These are phyloP conservation scores for Thalassiosira livingstoniorum DNA, from an alignment of 352 stramenopile genomes.

Conservation along the genomic window DNA sequence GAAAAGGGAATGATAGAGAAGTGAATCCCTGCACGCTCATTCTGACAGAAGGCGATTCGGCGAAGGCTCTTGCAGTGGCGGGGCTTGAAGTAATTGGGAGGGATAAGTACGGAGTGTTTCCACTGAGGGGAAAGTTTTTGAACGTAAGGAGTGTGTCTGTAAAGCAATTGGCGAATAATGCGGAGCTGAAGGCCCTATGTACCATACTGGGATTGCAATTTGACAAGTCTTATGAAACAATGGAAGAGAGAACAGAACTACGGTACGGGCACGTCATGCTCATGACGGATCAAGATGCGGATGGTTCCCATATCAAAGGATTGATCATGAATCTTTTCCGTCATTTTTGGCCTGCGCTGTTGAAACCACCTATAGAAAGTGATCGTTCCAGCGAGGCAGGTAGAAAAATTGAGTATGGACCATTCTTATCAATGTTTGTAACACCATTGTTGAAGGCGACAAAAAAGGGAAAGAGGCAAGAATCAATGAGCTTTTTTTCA, in stretches of 20 bases:
- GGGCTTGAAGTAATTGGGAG: conserved; percentile 95
- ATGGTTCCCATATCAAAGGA: conserved; percentile 99
- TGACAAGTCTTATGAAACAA: conserved; percentile 92
- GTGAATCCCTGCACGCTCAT: conserved; percentile 96
- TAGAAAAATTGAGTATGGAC: conserved; percentile 85
- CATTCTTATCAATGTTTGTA: conserved; percentile 92
- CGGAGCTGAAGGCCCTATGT: conserved; percentile 95
- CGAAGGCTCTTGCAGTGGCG: conserved; percentile 96
- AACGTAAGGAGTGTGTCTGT: conserved; percentile 97
- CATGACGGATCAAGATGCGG: conserved; percentile 98
- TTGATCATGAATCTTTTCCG: conserved; percentile 99
- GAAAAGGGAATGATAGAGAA: background rate
- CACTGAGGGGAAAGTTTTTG: conserved; percentile 96
- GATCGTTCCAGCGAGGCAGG: too few species aligned
- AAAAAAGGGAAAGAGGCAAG: conserved; percentile 83
- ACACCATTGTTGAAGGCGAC: conserved; percentile 98
- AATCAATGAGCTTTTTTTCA: conserved; percentile 95
- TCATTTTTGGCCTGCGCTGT: conserved; percentile 97
- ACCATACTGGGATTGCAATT: conserved; percentile 98
- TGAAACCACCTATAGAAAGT: conserved; percentile 91
- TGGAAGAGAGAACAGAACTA: conserved; percentile 77
- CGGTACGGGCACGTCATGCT: conserved; percentile 99
- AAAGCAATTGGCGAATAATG: conserved; percentile 95
- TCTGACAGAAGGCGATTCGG: conserved; percentile 98
- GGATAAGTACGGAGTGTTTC: conserved; percentile 97